Evolutionary conservation across 805 yeast species (phyloP), one percentile per base, ranked within the genome.

Genomic region (Saccharomycopsis capsularis): DNA sequence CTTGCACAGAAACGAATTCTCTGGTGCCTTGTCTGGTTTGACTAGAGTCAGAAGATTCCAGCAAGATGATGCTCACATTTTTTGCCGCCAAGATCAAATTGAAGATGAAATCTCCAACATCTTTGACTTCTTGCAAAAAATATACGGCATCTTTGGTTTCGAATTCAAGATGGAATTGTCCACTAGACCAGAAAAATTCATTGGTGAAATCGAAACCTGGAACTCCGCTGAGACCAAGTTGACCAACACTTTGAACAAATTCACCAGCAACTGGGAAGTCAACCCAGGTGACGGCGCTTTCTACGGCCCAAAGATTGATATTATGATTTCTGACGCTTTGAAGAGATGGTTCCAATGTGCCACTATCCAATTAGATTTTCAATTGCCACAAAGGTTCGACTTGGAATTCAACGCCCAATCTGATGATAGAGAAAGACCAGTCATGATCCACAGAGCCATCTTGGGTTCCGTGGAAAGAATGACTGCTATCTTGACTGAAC

Each of bases 261-360:
- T 89, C 79, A 89, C 93, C 59, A 90, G 88, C 57, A 72, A 79
- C 51, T 93, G 98, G 98, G 95, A 86, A 69, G 66, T 93, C 57
- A 93, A 93, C 69, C 87, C 88, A 46, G 98, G 95, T 62, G 99
- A 93, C 68, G 99, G 99, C 72, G 99, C 95, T 40, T 85, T 85
- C 76, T 85, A 85, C 64, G 95, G 95, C 60, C 95, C 95, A 62
- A 91, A 91, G 81, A 93, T 91, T 65, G 99, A 91, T 71, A 87
- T 93, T 62, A 83, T 82, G 85, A 86, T 93, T 62, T 79, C 90
- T 57, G 99, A 93, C 68, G 96, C 97, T 42, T 76, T 89, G 65
- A 80, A 78, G 64, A 85, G 97, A 82, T 88, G 96, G 95, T 93
- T 86, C 73, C 99, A 93, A 73, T 91, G 98, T 77, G 99, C 99